A percentile compares a stretch with the other conserved stretches of the same genome.
These are phyloP conservation scores for Amanita molliuscula DNA, from an alignment of 768 basidiomycete genomes.

Conservation along the genomic window DNA sequence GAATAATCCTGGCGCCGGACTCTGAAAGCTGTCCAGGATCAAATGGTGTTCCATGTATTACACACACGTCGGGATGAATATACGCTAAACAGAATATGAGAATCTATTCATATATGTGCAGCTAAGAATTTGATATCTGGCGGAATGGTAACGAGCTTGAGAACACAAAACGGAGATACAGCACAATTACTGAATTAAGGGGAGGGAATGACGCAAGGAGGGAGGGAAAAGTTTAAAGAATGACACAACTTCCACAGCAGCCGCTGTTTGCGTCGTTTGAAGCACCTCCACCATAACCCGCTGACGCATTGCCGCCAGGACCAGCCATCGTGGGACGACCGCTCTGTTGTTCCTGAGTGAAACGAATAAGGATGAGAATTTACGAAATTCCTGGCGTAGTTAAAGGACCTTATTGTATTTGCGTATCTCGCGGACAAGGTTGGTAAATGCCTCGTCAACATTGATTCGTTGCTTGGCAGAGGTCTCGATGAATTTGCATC, in stretches of 20 bases:
- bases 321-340: slow-evolving; percentile 56
- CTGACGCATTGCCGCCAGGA: slow-evolving; percentile 28
- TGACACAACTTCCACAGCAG: slow-evolving; percentile 65
- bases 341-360: slow-evolving; percentile 60
- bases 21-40: neutral
- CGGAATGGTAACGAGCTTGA: neutral
- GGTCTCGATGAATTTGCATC: slow-evolving; percentile 91
- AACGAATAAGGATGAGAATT: slow-evolving; percentile 3
- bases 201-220: slow-evolving; percentile 6
- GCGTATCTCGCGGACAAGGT: slow-evolving; percentile 88
- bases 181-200: slow-evolving; percentile 10
- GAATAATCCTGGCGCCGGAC: neutral
- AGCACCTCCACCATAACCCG: slow-evolving; percentile 38
- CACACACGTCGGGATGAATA: neutral
- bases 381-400: neutral
- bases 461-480: slow-evolving; percentile 96
- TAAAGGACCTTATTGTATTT: slow-evolving; percentile 78
- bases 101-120: slow-evolving; percentile 2
- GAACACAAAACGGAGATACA: slow-evolving; percentile 16
- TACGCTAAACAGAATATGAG: neutral
- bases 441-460: slow-evolving; percentile 91
- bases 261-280: slow-evolving; percentile 44
- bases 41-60: neutral
- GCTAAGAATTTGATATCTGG: neutral
- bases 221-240: slow-evolving; percentile 23